phyloP scores from a whole-genome alignment of 306 rosid genomes.

The Carpinus fangiana region DNA sequence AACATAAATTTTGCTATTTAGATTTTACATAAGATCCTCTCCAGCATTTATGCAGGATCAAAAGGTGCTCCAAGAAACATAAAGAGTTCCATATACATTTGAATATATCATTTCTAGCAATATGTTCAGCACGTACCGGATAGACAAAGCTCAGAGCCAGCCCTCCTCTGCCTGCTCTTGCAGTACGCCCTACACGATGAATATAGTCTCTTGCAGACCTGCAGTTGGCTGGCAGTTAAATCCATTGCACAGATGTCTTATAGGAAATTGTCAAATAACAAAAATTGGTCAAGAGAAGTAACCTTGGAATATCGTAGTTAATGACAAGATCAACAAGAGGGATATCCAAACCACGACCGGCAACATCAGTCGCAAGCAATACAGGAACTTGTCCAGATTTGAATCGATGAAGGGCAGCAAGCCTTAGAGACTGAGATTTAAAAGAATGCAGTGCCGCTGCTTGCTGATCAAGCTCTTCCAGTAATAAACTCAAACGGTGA shows the following conservation, averaged over 20 bases:
- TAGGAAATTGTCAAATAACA: conserved; percentile 16
- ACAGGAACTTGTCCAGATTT: conserved; percentile 80
- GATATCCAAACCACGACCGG: conserved; percentile 91
- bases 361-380: conserved; percentile 92
- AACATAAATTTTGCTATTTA: not conserved
- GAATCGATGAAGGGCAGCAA: conserved; percentile 72
- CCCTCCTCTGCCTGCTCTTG: conserved; percentile 95
- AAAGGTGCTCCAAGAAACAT: conserved; percentile 3
- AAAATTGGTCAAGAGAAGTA: conserved; percentile 16
- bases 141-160: conserved; percentile 74
- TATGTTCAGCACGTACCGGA: conserved; percentile 42
- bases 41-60: conserved; percentile 10
- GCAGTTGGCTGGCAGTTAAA: conserved; percentile 29
- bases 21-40: not conserved
- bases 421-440: conserved; percentile 78
- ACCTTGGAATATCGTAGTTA: conserved; percentile 93
- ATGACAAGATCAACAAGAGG: conserved; percentile 89
- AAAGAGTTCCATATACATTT: not conserved
- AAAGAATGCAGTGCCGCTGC: conserved; percentile 74
- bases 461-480: conserved; percentile 79
- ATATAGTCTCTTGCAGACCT: conserved; percentile 82
- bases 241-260: conserved; percentile 11
- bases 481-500: conserved; percentile 67
- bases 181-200: conserved; percentile 94
- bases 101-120: conserved; percentile 3